phyloP scores from a whole-genome alignment of 495 filamentous ascomycete species.

The Aspergillus coremiiformis region DNA sequence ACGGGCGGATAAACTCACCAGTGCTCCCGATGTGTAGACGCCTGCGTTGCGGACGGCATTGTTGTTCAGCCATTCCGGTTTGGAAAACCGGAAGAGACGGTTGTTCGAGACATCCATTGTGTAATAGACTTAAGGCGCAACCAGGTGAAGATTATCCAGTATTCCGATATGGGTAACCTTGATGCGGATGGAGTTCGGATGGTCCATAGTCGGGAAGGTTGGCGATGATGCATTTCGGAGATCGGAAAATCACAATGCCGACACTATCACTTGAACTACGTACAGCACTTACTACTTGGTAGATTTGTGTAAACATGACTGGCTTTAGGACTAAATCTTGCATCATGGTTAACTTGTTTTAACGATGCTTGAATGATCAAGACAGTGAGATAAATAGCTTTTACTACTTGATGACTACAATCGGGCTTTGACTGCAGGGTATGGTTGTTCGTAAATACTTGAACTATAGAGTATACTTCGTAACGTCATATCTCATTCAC shows the following conservation, averaged over 20 bases:
- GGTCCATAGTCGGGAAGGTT: conserved; percentile 8
- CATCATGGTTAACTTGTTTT: too few relatives aligned
- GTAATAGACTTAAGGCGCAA: background rate
- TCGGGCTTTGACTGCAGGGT: too few relatives aligned
- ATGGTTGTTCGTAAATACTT: too few relatives aligned
- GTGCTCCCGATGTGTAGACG: conserved; percentile 77
- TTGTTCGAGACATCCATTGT: conserved; percentile 46
- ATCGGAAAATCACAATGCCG: conserved; percentile 16
- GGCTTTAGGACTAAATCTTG: too few relatives aligned
- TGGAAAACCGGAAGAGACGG: conserved; percentile 70
- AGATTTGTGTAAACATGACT: too few relatives aligned
- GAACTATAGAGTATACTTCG: conserved; percentile 16
- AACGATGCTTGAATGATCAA: too few relatives aligned
- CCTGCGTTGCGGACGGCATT: conserved; percentile 71
- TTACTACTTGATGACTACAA: too few relatives aligned
- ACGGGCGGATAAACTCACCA: conserved; percentile 50
- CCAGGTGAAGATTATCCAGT: background rate
- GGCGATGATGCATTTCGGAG: conserved; percentile 12
- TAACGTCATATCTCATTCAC: conserved; percentile 11
- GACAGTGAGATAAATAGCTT: too few relatives aligned
- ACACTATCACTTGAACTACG: background rate
- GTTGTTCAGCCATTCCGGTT: conserved; percentile 87
- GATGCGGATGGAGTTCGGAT: conserved; percentile 1
- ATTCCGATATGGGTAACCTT: background rate
- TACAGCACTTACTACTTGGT: too few relatives aligned